Evolutionary conservation across 148 eudicot species (phyloP).

Genomic region (Chenopodium suecicum): DNA sequence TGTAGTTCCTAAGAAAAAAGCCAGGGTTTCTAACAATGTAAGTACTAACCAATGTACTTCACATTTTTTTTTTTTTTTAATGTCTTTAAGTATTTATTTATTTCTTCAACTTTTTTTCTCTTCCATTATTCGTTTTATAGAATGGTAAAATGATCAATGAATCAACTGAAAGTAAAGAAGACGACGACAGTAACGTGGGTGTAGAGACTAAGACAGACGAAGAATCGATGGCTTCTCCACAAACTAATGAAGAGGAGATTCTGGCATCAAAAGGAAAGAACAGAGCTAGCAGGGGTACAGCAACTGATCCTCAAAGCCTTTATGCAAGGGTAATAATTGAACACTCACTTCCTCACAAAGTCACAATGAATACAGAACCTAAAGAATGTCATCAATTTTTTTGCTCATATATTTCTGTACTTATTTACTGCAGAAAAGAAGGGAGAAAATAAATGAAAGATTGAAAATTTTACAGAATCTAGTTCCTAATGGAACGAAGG

Average conservation of each 20-base stretch:
- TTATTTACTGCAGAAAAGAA: constrained; percentile 44
- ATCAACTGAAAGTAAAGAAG: background rate
- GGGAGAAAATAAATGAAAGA: constrained; percentile 59
- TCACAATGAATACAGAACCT: too few species aligned
- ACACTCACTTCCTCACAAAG: too few species aligned
- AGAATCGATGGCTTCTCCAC: constrained; percentile 24
- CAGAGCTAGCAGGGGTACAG: constrained; percentile 52
- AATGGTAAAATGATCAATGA: constrained; percentile 8
- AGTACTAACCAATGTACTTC: background rate
- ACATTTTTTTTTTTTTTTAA: background rate
- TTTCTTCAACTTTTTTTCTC: background rate
- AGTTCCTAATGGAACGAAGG: constrained; percentile 73
- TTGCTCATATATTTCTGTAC: background rate
- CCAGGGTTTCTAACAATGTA: constrained; percentile 44
- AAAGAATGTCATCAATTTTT: too few species aligned
- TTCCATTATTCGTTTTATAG: background rate
- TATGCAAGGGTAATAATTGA: constrained; percentile 48
- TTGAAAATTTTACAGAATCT: constrained; percentile 53
- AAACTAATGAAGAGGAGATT: constrained; percentile 16
- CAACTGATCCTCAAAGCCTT: constrained; percentile 66
- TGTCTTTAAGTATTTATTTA: too few species aligned
- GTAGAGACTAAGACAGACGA: constrained; percentile 18
- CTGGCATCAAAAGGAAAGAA: constrained; percentile 39
- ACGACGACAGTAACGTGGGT: constrained; percentile 22
- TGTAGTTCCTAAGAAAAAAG: constrained; percentile 43